These are phyloP conservation scores for Salix viminalis DNA, from an alignment of 345 rosid species.

Conservation along the genomic window DNA sequence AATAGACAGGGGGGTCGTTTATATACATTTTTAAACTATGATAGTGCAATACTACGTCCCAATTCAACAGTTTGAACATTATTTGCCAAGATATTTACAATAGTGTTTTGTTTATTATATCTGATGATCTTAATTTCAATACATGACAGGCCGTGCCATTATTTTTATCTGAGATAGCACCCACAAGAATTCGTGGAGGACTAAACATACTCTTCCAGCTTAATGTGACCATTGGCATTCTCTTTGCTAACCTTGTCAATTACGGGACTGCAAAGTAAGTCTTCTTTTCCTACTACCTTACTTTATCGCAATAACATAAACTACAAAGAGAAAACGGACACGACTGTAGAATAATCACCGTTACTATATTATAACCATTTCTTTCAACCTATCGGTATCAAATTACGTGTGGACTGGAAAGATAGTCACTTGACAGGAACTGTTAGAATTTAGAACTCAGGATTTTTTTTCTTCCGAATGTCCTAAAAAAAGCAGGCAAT, in stretches of 20 bases:
- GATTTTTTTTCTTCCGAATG: background rate
- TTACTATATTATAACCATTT: background rate
- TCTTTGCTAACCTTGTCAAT: conserved; percentile 86
- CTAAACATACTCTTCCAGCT: conserved; percentile 91
- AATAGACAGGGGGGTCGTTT: background rate
- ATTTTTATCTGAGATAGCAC: conserved; percentile 95
- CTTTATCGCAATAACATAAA: background rate
- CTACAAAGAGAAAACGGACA: background rate
- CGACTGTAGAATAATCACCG: background rate
- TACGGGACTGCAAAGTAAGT: conserved; percentile 86
- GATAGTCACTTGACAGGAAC: background rate
- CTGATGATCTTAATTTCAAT: background rate
- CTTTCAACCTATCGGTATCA: background rate
- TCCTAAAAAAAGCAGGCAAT: background rate
- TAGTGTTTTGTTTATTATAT: background rate
- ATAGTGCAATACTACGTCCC: background rate
- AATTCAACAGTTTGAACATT: background rate
- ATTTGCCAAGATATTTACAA: background rate
- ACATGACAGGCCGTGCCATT: conserved; percentile 73
- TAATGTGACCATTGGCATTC: conserved; percentile 87
- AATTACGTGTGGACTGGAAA: background rate
- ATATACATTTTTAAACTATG: background rate
- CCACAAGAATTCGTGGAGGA: conserved; percentile 87
- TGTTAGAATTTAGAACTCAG: background rate
- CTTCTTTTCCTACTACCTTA: background rate